Conservation (phyloP, 495 filamentous ascomycete species). For the Hyaloscypha hepaticicola region DNA sequence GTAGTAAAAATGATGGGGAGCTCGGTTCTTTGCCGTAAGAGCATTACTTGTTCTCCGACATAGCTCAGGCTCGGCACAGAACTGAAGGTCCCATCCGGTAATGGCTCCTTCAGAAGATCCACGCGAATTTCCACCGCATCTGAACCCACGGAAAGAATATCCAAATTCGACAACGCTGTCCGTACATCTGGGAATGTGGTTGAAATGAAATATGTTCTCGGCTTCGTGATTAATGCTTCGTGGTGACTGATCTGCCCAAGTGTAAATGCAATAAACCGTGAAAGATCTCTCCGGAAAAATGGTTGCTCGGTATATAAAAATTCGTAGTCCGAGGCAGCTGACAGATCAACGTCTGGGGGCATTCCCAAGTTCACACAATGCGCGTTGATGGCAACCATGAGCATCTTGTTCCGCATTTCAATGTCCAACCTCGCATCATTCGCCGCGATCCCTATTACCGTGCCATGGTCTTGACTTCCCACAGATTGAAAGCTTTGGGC, state of each 20-base stretch:
- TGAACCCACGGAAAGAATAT: slow-evolving; percentile 79
- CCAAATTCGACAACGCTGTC: slow-evolving; percentile 77
- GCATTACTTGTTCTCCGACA: slow-evolving; percentile 81
- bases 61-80: slow-evolving; percentile 74
- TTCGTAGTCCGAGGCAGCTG: slow-evolving; percentile 71
- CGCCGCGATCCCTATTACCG: slow-evolving; percentile 57
- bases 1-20: slow-evolving; percentile 86
- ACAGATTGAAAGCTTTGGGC: slow-evolving; percentile 52
- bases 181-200: slow-evolving; percentile 84
- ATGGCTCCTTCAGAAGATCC: slow-evolving; percentile 75
- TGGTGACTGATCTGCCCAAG: slow-evolving; percentile 74
- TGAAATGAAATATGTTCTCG: slow-evolving; percentile 77
- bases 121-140: slow-evolving; percentile 83
- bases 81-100: slow-evolving; percentile 51
- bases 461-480: slow-evolving; percentile 35
- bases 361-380: slow-evolving; percentile 71
- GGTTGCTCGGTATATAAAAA: slow-evolving; percentile 73
- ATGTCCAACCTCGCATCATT: slow-evolving; percentile 54
- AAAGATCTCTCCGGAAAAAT: slow-evolving; percentile 71
- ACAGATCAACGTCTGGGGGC: slow-evolving; percentile 61
- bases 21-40: slow-evolving; percentile 76
- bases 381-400: slow-evolving; percentile 64
- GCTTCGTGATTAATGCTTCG: slow-evolving; percentile 70
- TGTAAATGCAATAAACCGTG: slow-evolving; percentile 73
- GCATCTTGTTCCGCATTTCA: slow-evolving; percentile 46